Percentiles rank a stretch among this genome's conserved stretches.
phyloP scores from a whole-genome alignment of 768 basidiomycete genomes.

The Phaeotremella skinneri region DNA sequence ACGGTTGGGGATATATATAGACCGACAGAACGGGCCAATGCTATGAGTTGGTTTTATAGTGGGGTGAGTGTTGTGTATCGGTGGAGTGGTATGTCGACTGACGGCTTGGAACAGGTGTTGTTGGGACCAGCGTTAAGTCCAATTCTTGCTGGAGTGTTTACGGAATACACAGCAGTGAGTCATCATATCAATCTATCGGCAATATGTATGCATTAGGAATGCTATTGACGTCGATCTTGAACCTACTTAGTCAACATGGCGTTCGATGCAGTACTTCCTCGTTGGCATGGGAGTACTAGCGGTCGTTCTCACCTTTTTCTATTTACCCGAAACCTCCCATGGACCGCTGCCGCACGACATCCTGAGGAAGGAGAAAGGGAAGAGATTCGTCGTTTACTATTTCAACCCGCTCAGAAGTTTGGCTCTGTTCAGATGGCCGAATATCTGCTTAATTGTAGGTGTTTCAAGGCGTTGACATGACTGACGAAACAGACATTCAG shows the following conservation, averaged over 20 bases:
- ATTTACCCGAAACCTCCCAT: constrained; percentile 49
- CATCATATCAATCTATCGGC: background rate
- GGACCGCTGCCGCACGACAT: constrained; percentile 43
- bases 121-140: constrained; percentile 39
- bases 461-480: background rate
- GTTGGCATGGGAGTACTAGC: constrained; percentile 33
- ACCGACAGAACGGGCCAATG: constrained; percentile 44
- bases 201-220: too few relatives aligned
- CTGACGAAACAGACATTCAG: constrained; percentile 28
- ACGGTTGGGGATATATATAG: constrained; percentile 52
- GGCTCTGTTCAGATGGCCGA: constrained; percentile 41
- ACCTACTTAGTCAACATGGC: constrained; percentile 23
- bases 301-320: constrained; percentile 34
- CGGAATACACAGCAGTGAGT: constrained; percentile 40
- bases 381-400: constrained; percentile 45
- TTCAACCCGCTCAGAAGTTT: constrained; percentile 48
- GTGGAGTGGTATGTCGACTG: too few relatives aligned
- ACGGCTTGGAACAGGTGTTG: constrained; percentile 11
- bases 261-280: constrained; percentile 38
- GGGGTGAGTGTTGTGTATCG: constrained; percentile 30
- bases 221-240: background rate
- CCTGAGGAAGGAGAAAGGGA: constrained; percentile 25
- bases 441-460: constrained; percentile 45
- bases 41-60: constrained; percentile 43
- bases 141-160: constrained; percentile 41